phyloP scores from a whole-genome alignment of 106 monocot genomes.

The Dendrobium nobile region DNA sequence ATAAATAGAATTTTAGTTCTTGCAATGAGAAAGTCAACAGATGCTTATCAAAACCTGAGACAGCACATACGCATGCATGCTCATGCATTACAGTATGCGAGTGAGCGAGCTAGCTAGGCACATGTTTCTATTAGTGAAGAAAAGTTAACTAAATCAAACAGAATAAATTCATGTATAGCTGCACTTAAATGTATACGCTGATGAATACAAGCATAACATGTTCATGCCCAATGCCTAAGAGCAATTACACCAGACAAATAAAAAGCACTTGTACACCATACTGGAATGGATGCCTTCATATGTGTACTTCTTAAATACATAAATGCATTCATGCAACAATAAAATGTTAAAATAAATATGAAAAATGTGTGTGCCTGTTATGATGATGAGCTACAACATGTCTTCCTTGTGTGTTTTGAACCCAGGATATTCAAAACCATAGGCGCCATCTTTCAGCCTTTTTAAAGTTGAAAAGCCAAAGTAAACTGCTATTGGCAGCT shows the following conservation, averaged over 20 bases:
- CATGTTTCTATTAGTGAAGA: neutral
- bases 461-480: neutral
- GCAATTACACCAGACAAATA: neutral
- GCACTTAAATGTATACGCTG: neutral
- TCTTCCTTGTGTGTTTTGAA: neutral
- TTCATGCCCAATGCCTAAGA: neutral
- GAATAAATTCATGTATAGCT: neutral
- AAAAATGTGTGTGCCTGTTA: neutral
- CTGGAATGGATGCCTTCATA: neutral
- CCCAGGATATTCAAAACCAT: neutral
- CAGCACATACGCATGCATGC: neutral
- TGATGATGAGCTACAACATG: neutral
- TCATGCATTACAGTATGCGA: neutral
- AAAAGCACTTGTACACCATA: neutral
- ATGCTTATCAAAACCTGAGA: neutral
- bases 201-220: neutral
- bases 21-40: neutral
- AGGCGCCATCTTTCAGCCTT: neutral
- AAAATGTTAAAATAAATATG: neutral
- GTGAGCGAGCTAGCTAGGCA: neutral
- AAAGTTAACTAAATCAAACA: neutral
- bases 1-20: neutral
- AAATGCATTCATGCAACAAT: neutral
- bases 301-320: neutral
- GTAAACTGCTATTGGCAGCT: neutral